Evolutionary conservation across 1,139 yeast species (phyloP), one percentile per base, ranked within the genome.

Genomic region (Diutina rugosa): DNA sequence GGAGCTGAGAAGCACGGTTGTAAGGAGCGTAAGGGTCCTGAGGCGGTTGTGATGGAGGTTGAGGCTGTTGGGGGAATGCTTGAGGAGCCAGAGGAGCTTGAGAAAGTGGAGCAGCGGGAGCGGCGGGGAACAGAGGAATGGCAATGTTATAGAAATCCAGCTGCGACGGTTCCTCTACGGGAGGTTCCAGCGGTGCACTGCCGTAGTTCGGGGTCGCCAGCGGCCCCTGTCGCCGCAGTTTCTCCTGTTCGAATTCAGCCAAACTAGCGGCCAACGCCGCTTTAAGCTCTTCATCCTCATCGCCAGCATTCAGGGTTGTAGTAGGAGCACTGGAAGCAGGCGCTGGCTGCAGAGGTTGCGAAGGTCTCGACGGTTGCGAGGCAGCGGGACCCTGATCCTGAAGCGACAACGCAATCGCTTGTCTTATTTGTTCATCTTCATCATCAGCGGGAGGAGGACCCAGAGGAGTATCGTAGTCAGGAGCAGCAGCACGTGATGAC

Each of bases 201-300:
- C 38, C 18, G n/a, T 29, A 47, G 38, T 47, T 30, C 10, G 38
- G 35, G 41, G 41, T 35, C 30, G 51, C 44, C 32, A 51, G 60
- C 6, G 55, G 26, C 44, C 48, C 63, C 55, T 57, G 63, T 12
- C 44, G 12, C 51, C 62, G 58, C 61, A 56, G 21, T 56, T 28
- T 55, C 9, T 52, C 53, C 44, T 57, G 59, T 38, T 57, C 55
- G 49, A 55, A 78, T 59, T 90, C 97, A 58, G 79, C 77, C 61
- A 93, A 76, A 69, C 96, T 88, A 0, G 96, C 97, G n/a, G 88
- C 96, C 59, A 93, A 90, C 0, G 98, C 99, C 1, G 95, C 96
- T 66, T 84, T 87, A 84, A 93, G 79, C 51, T 90, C 97, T 45
- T 86, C 95, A 62, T 93, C 95, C 2, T 83, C 88, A 3, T 68